A percentile compares a stretch with the other conserved stretches of the same genome.
phyloP scores from a whole-genome alignment of 1,139 yeast genomes.

The Debaryomyces nepalensis region DNA sequence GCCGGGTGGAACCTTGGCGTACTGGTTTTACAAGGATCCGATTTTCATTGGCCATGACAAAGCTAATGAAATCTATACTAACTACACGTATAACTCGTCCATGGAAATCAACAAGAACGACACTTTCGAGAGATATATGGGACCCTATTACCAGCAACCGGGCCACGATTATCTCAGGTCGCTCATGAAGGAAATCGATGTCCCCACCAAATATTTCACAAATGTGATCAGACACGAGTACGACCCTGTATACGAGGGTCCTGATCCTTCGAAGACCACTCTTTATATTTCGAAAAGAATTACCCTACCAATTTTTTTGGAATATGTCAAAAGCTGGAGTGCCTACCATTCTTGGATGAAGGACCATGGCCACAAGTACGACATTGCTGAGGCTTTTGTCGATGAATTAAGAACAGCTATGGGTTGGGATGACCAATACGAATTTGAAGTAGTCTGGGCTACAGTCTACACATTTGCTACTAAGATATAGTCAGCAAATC shows the following conservation, averaged over 20 bases:
- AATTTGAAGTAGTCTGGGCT: conserved; percentile 59
- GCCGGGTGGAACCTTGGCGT: conserved; percentile 67
- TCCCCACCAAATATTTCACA: conserved; percentile 44
- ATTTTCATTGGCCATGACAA: conserved; percentile 45
- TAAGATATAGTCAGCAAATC: conserved; percentile 21
- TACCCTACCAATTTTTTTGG: conserved; percentile 47
- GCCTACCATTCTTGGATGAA: conserved; percentile 70
- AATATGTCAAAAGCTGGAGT: conserved; percentile 68
- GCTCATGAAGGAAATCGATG: conserved; percentile 45
- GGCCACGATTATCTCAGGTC: conserved; percentile 60
- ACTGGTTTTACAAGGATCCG: conserved; percentile 83
- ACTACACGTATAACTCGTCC: conserved; percentile 44
- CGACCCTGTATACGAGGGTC: conserved; percentile 36
- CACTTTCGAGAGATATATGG: conserved; percentile 53
- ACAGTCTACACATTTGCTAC: conserved; percentile 56
- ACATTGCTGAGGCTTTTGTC: conserved; percentile 48
- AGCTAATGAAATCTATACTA: conserved; percentile 45
- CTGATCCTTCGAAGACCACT: conserved; percentile 30
- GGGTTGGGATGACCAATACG: conserved; percentile 50
- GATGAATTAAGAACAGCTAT: conserved; percentile 44
- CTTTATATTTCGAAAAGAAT: conserved; percentile 46
- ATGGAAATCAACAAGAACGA: conserved; percentile 28
- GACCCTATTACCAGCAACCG: conserved; percentile 59
- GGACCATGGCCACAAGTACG: conserved; percentile 33
- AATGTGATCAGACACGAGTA: conserved; percentile 47